Evolutionary conservation across 208 protist genomes (phyloP), one percentile per base, ranked within the genome.

Genomic region (Crithidia fasciculata): DNA sequence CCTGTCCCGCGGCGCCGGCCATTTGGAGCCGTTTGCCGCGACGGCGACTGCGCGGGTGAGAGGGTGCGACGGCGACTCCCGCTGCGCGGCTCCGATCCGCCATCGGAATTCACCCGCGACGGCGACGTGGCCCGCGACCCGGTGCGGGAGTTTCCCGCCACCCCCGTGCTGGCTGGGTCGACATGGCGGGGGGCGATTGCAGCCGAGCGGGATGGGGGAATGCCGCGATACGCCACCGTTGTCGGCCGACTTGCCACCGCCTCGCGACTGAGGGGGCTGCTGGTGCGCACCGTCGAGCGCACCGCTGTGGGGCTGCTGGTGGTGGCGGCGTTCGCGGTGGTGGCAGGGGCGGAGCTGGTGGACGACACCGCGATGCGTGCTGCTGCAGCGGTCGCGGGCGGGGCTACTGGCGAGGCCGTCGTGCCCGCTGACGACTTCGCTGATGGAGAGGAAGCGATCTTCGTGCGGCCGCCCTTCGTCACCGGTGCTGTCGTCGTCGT

Each of bases 181-280:
- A 15, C 49, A 2, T 41, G 19, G 19, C 74, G 74, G 37, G 66
- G 40, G 47, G 45, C 69, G 7, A 59, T 49, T 15, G 59, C 72
- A 2, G 28, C 28, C 28, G 79, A 78, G 50, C 87, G 83, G 13
- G 82, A 84, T 12, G 87, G 87, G 28, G 87, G 71, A 44, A 92
- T 92, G 50, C 82, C 82, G 67, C 76, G 81, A 72, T 92, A 92
- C 43, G 76, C 76, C 15, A 75, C 81, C n/a, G 64, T 64, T 7
- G 71, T 57, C 52, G 59, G 72, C 6, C 58, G 71, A 4, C 73
- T 53, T 15, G 69, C 39, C 37, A 64, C 60, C 43, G 59, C 40
- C 12, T 67, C 60, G 19, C 60, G 69, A 15, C 28, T 39, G 18
- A 16, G 50, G 39, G 65, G 65, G 53, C 65, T 70, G 64, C 64